Evolutionary conservation across 208 protist genomes (phyloP).

Genomic region (Acanthamoeba culbertsoni): DNA sequence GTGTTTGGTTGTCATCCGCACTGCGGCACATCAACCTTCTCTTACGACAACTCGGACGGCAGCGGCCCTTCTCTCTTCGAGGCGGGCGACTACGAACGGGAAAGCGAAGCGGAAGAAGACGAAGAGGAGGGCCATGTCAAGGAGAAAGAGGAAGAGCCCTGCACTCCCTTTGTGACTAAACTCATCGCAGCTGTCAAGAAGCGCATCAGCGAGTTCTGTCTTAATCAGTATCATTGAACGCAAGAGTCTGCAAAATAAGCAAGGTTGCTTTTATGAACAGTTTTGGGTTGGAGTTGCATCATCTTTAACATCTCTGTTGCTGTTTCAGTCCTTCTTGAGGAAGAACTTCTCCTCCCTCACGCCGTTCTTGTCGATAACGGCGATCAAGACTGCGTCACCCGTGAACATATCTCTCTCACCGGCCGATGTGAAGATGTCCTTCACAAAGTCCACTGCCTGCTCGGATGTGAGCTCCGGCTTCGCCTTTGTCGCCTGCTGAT

Average conservation of each 20-base stretch:
- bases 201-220: not conserved
- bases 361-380: conserved; percentile 85
- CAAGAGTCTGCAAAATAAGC: too few species aligned
- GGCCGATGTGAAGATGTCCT: conserved; percentile 95
- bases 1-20: not conserved
- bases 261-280: too few species aligned
- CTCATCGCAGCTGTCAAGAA: not conserved
- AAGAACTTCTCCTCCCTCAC: conserved; percentile 20
- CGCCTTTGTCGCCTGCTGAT: not conserved
- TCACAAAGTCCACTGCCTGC: conserved; percentile 91
- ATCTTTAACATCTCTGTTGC: not conserved
- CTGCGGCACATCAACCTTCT: not conserved
- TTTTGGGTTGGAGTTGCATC: not conserved
- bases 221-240: not conserved
- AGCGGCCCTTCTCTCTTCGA: not conserved
- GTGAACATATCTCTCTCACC: conserved; percentile 97
- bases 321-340: conserved; percentile 3
- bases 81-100: too few species aligned
- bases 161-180: not conserved
- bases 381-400: conserved; percentile 94
- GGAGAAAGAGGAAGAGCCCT: not conserved
- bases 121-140: not conserved
- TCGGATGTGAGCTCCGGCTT: conserved; percentile 77
- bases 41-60: not conserved
- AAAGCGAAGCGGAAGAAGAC: too few species aligned